These are phyloP conservation scores for Yarrowia divulgata DNA, from an alignment of 805 yeast species.

Conservation along the genomic window DNA sequence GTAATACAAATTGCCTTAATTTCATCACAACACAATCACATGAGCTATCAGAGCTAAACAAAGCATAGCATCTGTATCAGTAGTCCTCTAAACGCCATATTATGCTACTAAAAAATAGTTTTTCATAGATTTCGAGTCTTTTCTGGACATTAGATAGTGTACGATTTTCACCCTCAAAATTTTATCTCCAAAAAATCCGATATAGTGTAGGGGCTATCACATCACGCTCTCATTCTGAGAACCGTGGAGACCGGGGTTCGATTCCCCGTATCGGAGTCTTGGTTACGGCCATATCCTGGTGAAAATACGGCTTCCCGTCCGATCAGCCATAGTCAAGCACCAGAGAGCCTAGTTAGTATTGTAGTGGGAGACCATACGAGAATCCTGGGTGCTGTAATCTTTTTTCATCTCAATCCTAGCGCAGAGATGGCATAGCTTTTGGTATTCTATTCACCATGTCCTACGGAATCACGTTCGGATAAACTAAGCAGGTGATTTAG, in stretches of 20 bases:
- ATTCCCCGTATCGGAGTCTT: conserved; percentile 38
- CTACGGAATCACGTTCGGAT: not conserved
- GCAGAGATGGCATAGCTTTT: too few species aligned
- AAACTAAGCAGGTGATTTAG: not conserved
- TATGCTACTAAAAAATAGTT: too few species aligned
- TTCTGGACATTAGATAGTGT: too few species aligned
- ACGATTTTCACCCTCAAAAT: too few species aligned
- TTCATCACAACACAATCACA: too few species aligned
- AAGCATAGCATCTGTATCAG: too few species aligned
- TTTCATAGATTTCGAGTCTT: too few species aligned
- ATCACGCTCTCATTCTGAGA: conserved; percentile 37
- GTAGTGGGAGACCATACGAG: conserved; percentile 36
- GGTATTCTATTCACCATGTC: too few species aligned
- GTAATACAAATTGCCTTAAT: too few species aligned
- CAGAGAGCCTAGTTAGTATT: conserved; percentile 35
- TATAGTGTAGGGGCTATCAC: conserved; percentile 40
- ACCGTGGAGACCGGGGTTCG: conserved; percentile 40
- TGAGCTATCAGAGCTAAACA: too few species aligned
- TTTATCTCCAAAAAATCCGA: not conserved
- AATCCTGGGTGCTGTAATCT: conserved; percentile 33
- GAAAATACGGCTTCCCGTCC: conserved; percentile 35
- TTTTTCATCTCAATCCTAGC: not conserved
- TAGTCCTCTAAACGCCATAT: too few species aligned
- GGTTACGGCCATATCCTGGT: conserved; percentile 35
- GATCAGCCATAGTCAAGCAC: conserved; percentile 36